Conservation (phyloP, 805 yeast genomes). For the Starmerella scarabaei region DNA sequence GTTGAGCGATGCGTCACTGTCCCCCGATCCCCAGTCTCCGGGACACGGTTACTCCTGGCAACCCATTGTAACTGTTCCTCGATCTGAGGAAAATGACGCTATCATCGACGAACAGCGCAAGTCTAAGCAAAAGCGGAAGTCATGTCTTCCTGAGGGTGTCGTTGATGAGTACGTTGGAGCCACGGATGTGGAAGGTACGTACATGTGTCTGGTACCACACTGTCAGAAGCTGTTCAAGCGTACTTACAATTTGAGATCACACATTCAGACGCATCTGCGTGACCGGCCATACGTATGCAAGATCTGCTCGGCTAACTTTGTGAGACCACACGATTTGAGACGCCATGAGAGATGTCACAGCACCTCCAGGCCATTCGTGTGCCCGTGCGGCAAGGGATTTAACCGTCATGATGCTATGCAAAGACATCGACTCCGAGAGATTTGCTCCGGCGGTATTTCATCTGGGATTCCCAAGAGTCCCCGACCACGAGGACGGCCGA, state of each 20-base stretch:
- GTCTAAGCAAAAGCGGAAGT: conserved; percentile 32
- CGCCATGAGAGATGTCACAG: conserved; percentile 82
- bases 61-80: conserved; percentile 28
- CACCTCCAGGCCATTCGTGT: conserved; percentile 49
- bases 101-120: conserved; percentile 25
- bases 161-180: conserved; percentile 74
- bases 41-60: conserved; percentile 25
- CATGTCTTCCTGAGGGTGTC: conserved; percentile 78
- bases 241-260: conserved; percentile 84
- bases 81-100: conserved; percentile 24
- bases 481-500: conserved; percentile 16
- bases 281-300: conserved; percentile 84
- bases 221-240: conserved; percentile 80
- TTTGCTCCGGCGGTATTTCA: conserved; percentile 61
- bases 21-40: conserved; percentile 12
- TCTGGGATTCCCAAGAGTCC: conserved; percentile 13
- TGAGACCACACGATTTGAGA: conserved; percentile 85
- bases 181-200: conserved; percentile 58
- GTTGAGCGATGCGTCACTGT: conserved; percentile 14
- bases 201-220: conserved; percentile 56
- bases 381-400: conserved; percentile 92
- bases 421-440: conserved; percentile 65
- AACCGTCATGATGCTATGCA: conserved; percentile 79
- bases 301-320: conserved; percentile 70
- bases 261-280: conserved; percentile 89